These are phyloP conservation scores for Saccharomyces hybrid DNA, from an alignment of 1,139 yeast genomes.

Conservation along the genomic window DNA sequence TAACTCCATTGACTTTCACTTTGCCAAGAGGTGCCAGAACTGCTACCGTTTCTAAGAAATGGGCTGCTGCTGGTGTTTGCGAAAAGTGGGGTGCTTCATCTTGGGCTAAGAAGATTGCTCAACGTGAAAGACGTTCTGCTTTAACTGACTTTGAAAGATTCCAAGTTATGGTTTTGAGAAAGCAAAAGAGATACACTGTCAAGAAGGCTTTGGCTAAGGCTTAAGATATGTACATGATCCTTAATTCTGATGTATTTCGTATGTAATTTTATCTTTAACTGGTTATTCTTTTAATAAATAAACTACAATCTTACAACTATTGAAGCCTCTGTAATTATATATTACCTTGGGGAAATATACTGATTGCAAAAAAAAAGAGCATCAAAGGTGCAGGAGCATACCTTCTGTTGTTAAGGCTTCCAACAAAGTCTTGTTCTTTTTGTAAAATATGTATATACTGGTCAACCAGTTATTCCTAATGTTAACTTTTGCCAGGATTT, in stretches of 20 bases:
- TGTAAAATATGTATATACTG: too few relatives aligned
- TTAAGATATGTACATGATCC: conserved; percentile 31
- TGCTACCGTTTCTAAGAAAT: conserved; percentile 78
- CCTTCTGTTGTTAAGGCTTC: too few relatives aligned
- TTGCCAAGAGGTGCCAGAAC: conserved; percentile 95
- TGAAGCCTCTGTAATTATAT: conserved; percentile 2
- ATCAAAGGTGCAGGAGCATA: too few relatives aligned
- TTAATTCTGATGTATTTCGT: conserved; percentile 1
- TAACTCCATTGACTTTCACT: conserved; percentile 85
- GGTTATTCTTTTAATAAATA: background rate
- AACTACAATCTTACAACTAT: background rate
- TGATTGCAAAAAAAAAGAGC: too few relatives aligned
- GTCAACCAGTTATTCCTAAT: too few relatives aligned
- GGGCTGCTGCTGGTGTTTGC: conserved; percentile 85
- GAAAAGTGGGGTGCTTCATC: conserved; percentile 88
- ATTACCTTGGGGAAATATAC: conserved; percentile 1
- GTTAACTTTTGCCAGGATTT: too few relatives aligned
- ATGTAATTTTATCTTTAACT: conserved; percentile 1
- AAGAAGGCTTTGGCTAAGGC: conserved; percentile 89
- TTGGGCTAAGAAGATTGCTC: conserved; percentile 98
- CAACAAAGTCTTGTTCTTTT: too few relatives aligned
- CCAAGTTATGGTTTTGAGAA: conserved; percentile 96
- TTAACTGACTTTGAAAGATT: conserved; percentile 98
- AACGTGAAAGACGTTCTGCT: conserved; percentile 85
- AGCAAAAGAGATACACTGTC: conserved; percentile 93